Evolutionary conservation across 2,329 filamentous ascomycete species (phyloP), one percentile per base, ranked within the genome.

Genomic region (Fusarium udum): DNA sequence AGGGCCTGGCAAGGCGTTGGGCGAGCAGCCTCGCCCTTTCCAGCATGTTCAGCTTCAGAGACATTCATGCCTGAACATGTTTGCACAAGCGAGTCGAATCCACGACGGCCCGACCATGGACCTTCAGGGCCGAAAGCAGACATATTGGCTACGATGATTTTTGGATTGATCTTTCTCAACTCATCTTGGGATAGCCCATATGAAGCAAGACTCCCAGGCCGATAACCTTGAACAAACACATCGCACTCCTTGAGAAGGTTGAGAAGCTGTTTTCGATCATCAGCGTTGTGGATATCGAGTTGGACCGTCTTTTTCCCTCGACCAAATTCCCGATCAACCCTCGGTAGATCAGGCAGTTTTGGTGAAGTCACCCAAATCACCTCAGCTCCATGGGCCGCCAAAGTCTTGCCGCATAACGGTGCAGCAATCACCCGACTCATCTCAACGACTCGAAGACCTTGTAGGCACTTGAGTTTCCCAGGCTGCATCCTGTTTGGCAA

Each of bases 381-480:
- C 60, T 90, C 87, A 14, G 92, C 92, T 14, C 92, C 92, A 77
- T 93, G 90, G 57, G 92, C 91, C 24, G 91, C 91, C 2, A 94
- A 86, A 1, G 89, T 89, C 45, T 90, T 88, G 16, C 89, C 89
- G 61, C 93, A 90, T 3, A 90, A 88, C 16, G 92, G 92, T 0
- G 91, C 92, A 16, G 92, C 92, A 69, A 94, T 93, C 64, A 94
- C 89, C 24, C 92, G 89, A 76, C 90, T 92, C 56, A 94, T 83
- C 79, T 94, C 92, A 12, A 94, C 85, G 11, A 94, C 91, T 63
- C 90, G 90, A 75, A 94, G 84, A 2, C 92, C 92, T 80, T 84
- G 43, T 84, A 89, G 74, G 79, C 82, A 83, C 24, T 67, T 71
- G 0, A 42, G n/a, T 14, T 40, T 72, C 3, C 63, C 60, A 1